phyloP scores from a whole-genome alignment of 176 grass and related monocot species.

The Triticum timopheevii region DNA sequence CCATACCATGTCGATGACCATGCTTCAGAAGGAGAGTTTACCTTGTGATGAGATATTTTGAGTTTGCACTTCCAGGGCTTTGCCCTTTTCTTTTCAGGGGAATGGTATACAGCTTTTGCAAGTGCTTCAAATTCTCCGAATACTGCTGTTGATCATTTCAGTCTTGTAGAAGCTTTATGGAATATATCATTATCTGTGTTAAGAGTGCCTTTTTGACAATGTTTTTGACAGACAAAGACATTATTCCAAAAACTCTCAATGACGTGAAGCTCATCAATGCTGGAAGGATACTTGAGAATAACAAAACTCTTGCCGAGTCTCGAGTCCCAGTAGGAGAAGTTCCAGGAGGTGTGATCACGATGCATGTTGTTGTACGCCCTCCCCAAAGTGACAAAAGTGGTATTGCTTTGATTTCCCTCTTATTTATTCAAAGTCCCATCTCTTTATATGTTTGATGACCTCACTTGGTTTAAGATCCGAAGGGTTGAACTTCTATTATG shows the following conservation, averaged over 20 bases:
- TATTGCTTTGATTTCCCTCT: conserved; percentile 39
- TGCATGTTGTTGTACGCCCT: conserved; percentile 88
- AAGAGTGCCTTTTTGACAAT: conserved; percentile 3
- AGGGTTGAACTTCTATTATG: not conserved
- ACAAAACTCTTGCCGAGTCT: conserved; percentile 69
- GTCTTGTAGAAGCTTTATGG: conserved; percentile 21
- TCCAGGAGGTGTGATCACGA: conserved; percentile 72
- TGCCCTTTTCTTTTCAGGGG: not conserved
- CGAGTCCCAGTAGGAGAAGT: conserved; percentile 71
- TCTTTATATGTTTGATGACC: conserved; percentile 20
- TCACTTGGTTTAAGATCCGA: not conserved
- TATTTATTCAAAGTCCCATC: conserved; percentile 5
- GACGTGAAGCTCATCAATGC: conserved; percentile 89
- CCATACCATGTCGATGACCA: not conserved
- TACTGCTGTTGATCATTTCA: conserved; percentile 12
- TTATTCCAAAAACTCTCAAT: conserved; percentile 68
- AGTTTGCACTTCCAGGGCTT: not conserved
- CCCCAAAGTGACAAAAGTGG: conserved; percentile 63
- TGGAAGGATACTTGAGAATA: conserved; percentile 86
- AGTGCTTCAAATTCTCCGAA: conserved; percentile 1
- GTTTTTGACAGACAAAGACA: conserved; percentile 58
- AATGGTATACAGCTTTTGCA: not conserved
- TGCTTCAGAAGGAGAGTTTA: not conserved
- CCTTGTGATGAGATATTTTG: conserved; percentile 1
- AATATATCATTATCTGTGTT: not conserved